These are phyloP conservation scores for Pseudocercospora fijiensis DNA, from an alignment of 2,329 filamentous ascomycete genomes.

Conservation along the genomic window DNA sequence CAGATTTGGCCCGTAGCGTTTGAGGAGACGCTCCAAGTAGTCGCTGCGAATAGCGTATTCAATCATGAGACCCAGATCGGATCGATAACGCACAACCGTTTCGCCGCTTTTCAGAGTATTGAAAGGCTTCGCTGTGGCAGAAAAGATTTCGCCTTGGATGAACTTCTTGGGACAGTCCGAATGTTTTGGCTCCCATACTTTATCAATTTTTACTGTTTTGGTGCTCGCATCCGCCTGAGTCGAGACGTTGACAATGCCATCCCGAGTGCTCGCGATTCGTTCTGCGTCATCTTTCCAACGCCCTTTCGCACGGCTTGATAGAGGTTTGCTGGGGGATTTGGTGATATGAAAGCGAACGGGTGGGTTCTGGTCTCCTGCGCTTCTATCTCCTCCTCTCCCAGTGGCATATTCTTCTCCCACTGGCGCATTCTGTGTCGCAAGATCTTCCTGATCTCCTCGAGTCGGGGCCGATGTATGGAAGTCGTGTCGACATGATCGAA, in stretches of 20 bases:
- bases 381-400: neutral
- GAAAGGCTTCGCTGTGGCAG: conserved; percentile 21
- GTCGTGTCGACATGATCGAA: neutral
- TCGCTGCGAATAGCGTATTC: conserved; percentile 20
- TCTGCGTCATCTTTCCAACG: no score
- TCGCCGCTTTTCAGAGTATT: conserved; percentile 18
- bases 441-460: neutral
- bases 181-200: neutral
- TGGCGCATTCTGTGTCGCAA: neutral
- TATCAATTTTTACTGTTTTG: neutral
- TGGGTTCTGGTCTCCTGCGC: neutral
- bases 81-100: conserved; percentile 24
- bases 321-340: neutral
- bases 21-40: conserved; percentile 5
- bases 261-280: neutral
- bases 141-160: conserved; percentile 11
- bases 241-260: no score
- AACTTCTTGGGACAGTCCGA: neutral
- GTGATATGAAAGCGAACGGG: neutral
- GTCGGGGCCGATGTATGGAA: conserved; percentile 5
- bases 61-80: conserved; percentile 22
- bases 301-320: neutral
- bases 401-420: neutral
- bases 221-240: no score
- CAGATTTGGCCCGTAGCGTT: conserved; percentile 10